Evolutionary conservation across 2,329 filamentous ascomycete species (phyloP).

Genomic region (Pseudogymnoascus sp.): DNA sequence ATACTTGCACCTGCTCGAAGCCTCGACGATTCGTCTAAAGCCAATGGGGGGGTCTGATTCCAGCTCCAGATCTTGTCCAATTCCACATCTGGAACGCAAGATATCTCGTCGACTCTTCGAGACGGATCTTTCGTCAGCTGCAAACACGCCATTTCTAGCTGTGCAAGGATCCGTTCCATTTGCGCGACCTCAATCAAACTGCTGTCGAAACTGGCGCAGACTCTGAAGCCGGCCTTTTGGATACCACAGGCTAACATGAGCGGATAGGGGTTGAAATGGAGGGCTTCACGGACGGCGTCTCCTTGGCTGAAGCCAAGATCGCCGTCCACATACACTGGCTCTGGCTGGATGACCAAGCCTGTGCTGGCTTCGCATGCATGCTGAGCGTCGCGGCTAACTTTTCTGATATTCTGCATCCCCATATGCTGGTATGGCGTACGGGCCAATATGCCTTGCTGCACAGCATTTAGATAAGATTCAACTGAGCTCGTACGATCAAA

Average conservation of each 20-base stretch:
- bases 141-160: slow-evolving; percentile 28
- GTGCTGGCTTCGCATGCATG: slow-evolving; percentile 19
- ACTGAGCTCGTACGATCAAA: slow-evolving; percentile 27
- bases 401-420: slow-evolving; percentile 22
- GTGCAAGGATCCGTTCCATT: slow-evolving; percentile 32
- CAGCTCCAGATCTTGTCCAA: slow-evolving; percentile 36
- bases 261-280: slow-evolving; percentile 40
- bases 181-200: slow-evolving; percentile 29
- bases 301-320: slow-evolving; percentile 32
- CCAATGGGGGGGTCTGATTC: slow-evolving; percentile 32
- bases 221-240: slow-evolving; percentile 34
- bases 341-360: slow-evolving; percentile 22
- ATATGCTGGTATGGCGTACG: slow-evolving; percentile 35
- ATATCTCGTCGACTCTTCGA: slow-evolving; percentile 28
- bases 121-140: slow-evolving; percentile 22
- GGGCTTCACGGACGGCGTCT: slow-evolving; percentile 25
- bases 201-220: slow-evolving; percentile 37
- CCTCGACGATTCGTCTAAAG: slow-evolving; percentile 25
- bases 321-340: slow-evolving; percentile 30
- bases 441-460: slow-evolving; percentile 39
- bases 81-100: slow-evolving; percentile 31
- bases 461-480: slow-evolving; percentile 35
- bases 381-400: slow-evolving; percentile 19
- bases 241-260: slow-evolving; percentile 42
- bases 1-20: slow-evolving; percentile 17